These are phyloP conservation scores for Scorias spongiosa DNA, from an alignment of 2,329 filamentous ascomycete genomes.

Conservation along the genomic window DNA sequence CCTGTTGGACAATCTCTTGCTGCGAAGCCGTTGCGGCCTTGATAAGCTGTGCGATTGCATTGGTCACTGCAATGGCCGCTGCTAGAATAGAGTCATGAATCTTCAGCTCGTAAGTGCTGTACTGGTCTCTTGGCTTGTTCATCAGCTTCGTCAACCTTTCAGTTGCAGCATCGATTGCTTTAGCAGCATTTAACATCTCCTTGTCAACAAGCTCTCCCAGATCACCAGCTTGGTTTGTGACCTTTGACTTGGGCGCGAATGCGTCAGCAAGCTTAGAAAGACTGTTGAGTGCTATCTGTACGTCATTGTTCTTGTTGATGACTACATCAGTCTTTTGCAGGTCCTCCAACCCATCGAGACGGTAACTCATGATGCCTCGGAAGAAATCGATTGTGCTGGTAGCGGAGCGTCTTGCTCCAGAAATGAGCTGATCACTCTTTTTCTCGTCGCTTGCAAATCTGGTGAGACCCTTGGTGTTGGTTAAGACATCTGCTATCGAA, in stretches of 20 bases:
- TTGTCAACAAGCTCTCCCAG: conserved; percentile 83
- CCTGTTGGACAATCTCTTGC: conserved; percentile 90
- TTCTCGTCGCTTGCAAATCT: conserved; percentile 91
- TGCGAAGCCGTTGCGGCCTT: conserved; percentile 87
- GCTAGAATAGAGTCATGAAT: conserved; percentile 93
- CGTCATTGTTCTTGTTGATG: conserved; percentile 93
- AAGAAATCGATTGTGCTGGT: conserved; percentile 87
- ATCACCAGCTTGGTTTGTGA: conserved; percentile 65
- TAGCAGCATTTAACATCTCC: conserved; percentile 83
- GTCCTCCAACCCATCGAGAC: conserved; percentile 76
- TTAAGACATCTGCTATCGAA: conserved; percentile 82
- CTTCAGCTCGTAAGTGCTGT: conserved; percentile 88
- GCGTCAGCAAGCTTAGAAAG: conserved; percentile 86
- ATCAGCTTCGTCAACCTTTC: conserved; percentile 79
- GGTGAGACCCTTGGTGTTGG: conserved; percentile 89
- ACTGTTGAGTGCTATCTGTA: conserved; percentile 83
- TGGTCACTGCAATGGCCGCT: conserved; percentile 83
- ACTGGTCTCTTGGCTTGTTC: conserved; percentile 92
- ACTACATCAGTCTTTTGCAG: conserved; percentile 93
- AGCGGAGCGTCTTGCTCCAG: conserved; percentile 69
- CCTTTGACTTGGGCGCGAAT: conserved; percentile 79
- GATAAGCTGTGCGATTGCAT: conserved; percentile 85
- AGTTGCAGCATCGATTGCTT: conserved; percentile 85
- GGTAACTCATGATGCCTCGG: conserved; percentile 83
- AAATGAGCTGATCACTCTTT: conserved; percentile 74